Evolutionary conservation across 1,139 yeast species (phyloP), one percentile per base, ranked within the genome.

Genomic region (Nakaseomyces kungkrabaensis): DNA sequence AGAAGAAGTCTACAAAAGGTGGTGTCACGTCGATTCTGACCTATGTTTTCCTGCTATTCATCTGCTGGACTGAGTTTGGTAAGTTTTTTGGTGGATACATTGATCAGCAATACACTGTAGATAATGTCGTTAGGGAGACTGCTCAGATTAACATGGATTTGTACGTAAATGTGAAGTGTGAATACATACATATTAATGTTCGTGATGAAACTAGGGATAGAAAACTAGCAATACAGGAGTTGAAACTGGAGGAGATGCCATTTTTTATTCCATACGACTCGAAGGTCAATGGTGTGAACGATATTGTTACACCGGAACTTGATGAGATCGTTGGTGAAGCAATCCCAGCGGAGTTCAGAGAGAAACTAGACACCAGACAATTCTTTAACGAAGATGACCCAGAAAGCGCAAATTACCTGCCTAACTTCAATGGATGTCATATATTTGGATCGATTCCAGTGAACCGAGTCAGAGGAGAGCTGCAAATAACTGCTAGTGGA

Each of bases 61-160:
- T 90, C 43, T 67, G 86, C 11, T 89, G 95, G 88, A 78, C 86
- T n/a, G 95, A 89, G 64, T 69, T 89, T 45, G 96, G 97, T 7
- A 85, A 86, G 7, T 87, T 75, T 64, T 72, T 90, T 52, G 96
- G 95, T 43, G 97, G 97, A 3, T 77, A 77, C 55, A 79, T 85
- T 17, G 89, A 82, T 59, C 86, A 84, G 56, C 86, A 83, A 59
- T 92, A 87, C 65, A 71, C 75, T 1, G 94, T 92, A 4, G 88
- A 83, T 58, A 77, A 78, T 50, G 69, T 71, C n/a, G 69, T 88
- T 10, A 75, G 78, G 45, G 78, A 78, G 48, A 77, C 77, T 36
- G 74, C 89, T 54, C 76, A 76, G 43, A 75, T 92, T 47, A 90
- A 94, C 62, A 49, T 94, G 52, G 97, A 90, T 63, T 67, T 92